These are phyloP conservation scores for Candida maltosa DNA, from an alignment of 805 yeast species.

Conservation along the genomic window DNA sequence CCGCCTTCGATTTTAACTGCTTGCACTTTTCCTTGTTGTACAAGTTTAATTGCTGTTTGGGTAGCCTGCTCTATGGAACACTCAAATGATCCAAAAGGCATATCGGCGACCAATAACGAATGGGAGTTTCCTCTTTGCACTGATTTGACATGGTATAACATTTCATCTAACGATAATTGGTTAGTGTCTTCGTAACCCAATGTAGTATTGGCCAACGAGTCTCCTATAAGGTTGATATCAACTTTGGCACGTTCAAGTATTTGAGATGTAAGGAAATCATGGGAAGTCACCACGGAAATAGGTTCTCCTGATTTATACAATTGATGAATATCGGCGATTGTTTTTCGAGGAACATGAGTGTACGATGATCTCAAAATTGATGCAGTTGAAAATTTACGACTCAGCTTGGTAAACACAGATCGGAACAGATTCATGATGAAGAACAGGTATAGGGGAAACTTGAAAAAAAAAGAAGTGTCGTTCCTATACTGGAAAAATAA, in stretches of 20 bases:
- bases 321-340: conserved; percentile 17
- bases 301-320: conserved; percentile 21
- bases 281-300: conserved; percentile 67
- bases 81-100: conserved; percentile 89
- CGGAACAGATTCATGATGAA: too few relatives aligned
- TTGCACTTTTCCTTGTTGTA: conserved; percentile 56
- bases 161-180: conserved; percentile 75
- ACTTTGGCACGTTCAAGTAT: conserved; percentile 64
- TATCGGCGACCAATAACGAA: conserved; percentile 75
- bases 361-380: conserved; percentile 10
- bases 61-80: conserved; percentile 59
- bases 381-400: too few relatives aligned
- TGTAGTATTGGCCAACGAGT: conserved; percentile 89
- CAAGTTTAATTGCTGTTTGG: conserved; percentile 50
- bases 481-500: too few relatives aligned
- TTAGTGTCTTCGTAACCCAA: conserved; percentile 78
- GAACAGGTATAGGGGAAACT: too few relatives aligned
- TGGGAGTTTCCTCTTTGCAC: conserved; percentile 67
- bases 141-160: conserved; percentile 70
- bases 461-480: too few relatives aligned
- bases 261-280: conserved; percentile 75
- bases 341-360: conserved; percentile 13
- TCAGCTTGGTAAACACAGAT: too few relatives aligned
- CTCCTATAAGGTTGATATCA: conserved; percentile 82
- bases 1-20: conserved; percentile 90